Evolutionary conservation across 352 stramenopile genomes (phyloP).

Genomic region (Globisporangium middletonii): DNA sequence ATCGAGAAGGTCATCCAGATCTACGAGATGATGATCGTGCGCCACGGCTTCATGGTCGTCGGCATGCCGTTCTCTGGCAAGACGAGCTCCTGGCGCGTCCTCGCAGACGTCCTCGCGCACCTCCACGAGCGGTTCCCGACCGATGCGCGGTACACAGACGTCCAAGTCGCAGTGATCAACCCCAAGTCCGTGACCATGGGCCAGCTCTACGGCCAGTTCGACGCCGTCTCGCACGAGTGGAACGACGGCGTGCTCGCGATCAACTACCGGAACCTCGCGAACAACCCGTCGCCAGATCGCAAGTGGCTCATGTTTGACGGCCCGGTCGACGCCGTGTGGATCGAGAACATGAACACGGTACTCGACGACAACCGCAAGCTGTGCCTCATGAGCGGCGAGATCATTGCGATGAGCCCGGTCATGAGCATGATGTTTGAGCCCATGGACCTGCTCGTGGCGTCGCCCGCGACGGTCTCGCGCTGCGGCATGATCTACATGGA

Average conservation of each 20-base stretch:
- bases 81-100: conserved; percentile 86
- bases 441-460: conserved; percentile 92
- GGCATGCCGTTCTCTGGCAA: conserved; percentile 94
- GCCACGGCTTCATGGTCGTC: conserved; percentile 95
- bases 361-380: conserved; percentile 94
- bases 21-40: conserved; percentile 96
- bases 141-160: conserved; percentile 70
- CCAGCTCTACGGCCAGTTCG: conserved; percentile 93
- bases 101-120: conserved; percentile 84
- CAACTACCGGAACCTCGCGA: conserved; percentile 85
- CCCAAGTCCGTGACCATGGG: conserved; percentile 92
- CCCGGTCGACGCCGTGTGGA: conserved; percentile 92
- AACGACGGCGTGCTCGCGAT: conserved; percentile 92
- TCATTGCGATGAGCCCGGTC: conserved; percentile 91
- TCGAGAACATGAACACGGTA: conserved; percentile 96
- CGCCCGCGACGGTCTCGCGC: conserved; percentile 89
- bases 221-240: conserved; percentile 94
- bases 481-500: conserved; percentile 96
- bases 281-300: conserved; percentile 60
- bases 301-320: conserved; percentile 95
- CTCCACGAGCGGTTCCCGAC: conserved; percentile 62
- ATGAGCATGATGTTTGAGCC: conserved; percentile 97
- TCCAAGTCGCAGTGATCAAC: conserved; percentile 86
- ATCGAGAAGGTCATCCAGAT: conserved; percentile 94
- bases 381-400: conserved; percentile 92